Percentiles rank a stretch among this genome's conserved stretches.
These are phyloP conservation scores for Pseudogymnoascus sp. DNA, from an alignment of 2,329 filamentous ascomycete genomes.

Conservation along the genomic window DNA sequence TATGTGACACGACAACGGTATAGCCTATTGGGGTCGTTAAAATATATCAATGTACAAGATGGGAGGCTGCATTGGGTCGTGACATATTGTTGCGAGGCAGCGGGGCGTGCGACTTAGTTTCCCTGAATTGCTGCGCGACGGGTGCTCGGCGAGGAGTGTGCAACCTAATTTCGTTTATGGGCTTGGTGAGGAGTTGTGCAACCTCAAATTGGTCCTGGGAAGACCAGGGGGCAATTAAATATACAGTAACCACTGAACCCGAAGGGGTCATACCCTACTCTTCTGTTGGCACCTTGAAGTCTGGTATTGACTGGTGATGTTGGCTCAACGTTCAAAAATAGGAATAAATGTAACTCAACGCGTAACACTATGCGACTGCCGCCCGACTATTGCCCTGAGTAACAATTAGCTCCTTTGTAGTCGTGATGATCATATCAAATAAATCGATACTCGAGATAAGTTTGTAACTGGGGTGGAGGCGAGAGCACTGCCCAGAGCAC, in stretches of 20 bases:
- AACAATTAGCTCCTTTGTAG: background rate
- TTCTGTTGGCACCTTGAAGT: background rate
- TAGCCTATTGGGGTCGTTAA: background rate
- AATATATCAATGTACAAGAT: background rate
- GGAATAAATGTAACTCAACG: background rate
- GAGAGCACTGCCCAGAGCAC: background rate
- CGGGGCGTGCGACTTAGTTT: background rate
- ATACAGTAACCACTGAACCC: background rate
- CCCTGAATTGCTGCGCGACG: background rate
- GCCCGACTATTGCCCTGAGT: background rate
- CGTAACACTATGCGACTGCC: background rate
- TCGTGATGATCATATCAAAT: background rate
- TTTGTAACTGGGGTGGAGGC: background rate
- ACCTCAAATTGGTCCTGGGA: background rate
- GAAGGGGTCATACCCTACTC: background rate
- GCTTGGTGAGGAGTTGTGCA: background rate
- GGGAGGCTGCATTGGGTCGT: background rate
- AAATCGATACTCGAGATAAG: background rate
- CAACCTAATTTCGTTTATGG: background rate
- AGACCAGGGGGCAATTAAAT: background rate
- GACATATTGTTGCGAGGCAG: background rate
- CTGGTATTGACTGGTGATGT: background rate
- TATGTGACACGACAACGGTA: background rate
- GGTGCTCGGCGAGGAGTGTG: background rate
- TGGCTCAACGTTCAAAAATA: background rate